Evolutionary conservation across 495 filamentous ascomycete genomes (phyloP), one percentile per base, ranked within the genome.

Genomic region (Hypoxylon subgilvum): DNA sequence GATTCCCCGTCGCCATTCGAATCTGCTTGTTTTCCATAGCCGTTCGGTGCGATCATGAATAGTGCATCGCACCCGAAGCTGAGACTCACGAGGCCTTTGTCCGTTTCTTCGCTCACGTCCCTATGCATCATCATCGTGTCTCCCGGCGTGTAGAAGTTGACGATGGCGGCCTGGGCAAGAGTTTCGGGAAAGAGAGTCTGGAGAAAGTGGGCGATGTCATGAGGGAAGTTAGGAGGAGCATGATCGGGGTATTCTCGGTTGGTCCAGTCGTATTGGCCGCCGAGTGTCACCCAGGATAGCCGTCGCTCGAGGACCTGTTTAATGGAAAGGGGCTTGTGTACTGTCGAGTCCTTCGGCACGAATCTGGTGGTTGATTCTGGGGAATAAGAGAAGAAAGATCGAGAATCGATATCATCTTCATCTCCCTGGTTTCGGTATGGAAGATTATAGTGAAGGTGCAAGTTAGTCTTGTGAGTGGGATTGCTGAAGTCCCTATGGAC

Each of bases 191-290:
- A 95, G 0, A 90, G 69, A 0, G 74, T 71, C 13, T 80, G 76
- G 8, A 96, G 65, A 18, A 95, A 79, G 1, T 57, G 63, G 3
- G 82, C 82, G 52, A 94, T 80, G 66, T 96, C 91, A 2, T 55
- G 32, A 3, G 93, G 93, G 58, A 96, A 96, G 14, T 67, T 52
- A 0, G 89, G 88, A n/a, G 90, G 86, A 1, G 57, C 53, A 41
- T 79, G 80, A 1, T 70, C 63, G 0, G 92, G 91, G 68, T 97
- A 96, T 21, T 79, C 72, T 65, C 95, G 91, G 28, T 81, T 78
- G 2, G 90, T 92, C 93, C 93, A 96, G 72, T 97, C 88, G 72
- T 97, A 96, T 66, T 97, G 92, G 0, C 90, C 91, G 21, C 93
- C 94, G 8, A 97, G 79, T 4, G 93, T 96, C 10, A 96, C 82